Evolutionary conservation across 108 stramenopile genomes (phyloP).

Genomic region (Cyclotella sp.): DNA sequence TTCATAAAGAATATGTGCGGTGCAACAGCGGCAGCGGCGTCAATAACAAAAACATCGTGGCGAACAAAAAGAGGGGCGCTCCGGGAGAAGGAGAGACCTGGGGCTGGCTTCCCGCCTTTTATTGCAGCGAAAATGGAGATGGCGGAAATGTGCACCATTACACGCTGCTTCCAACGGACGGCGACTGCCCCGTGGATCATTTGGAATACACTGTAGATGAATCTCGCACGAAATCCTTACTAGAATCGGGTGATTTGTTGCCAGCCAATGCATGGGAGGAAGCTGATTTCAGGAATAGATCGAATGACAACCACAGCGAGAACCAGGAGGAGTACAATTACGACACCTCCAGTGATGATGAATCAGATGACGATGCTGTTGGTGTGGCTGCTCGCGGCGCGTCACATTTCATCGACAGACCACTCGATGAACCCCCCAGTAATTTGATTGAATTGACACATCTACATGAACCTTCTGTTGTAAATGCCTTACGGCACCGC

Average conservation of each 20-base stretch:
- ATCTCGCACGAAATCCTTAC: slow-evolving; percentile 2
- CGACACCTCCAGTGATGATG: slow-evolving; percentile 18
- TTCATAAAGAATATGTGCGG: no score
- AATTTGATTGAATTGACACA: slow-evolving; percentile 52
- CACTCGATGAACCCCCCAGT: slow-evolving; percentile 9
- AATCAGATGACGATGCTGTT: neutral
- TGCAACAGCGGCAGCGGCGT: no score
- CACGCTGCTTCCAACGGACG: slow-evolving; percentile 9
- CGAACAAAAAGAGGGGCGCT: no score
- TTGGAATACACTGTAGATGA: slow-evolving; percentile 16
- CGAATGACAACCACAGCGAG: slow-evolving; percentile 14
- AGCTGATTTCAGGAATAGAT: slow-evolving; percentile 25
- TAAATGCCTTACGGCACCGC: slow-evolving; percentile 50
- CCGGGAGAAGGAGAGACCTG: no score
- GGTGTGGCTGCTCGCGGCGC: neutral
- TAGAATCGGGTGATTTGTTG: slow-evolving; percentile 29
- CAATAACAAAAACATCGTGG: no score
- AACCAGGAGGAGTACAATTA: slow-evolving; percentile 32
- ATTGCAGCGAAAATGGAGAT: neutral
- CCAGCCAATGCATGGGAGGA: slow-evolving; percentile 40
- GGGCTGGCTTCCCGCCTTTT: slow-evolving; percentile 40
- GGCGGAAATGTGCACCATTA: neutral
- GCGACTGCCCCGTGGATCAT: neutral
- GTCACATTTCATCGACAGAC: neutral
- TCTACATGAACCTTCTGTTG: slow-evolving; percentile 50